phyloP scores from a whole-genome alignment of 1,284 basidiomycete species.

The Cryptococcus amylolentus region DNA sequence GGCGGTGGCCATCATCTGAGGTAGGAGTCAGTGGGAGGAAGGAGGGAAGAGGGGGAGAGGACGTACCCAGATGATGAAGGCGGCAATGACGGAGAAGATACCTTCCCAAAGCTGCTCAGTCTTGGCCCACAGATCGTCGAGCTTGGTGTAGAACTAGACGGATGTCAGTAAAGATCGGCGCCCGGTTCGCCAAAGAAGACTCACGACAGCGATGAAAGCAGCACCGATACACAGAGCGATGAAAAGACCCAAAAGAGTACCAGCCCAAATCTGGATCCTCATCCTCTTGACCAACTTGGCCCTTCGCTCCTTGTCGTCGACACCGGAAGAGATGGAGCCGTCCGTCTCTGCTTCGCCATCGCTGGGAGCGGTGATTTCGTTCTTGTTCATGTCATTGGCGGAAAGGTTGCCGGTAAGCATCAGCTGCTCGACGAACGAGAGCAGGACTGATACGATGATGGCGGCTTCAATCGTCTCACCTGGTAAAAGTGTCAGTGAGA shows the following conservation, averaged over 20 bases:
- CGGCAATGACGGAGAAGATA: conserved; percentile 74
- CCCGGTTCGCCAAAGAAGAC: conserved; percentile 11
- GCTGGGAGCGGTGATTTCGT: conserved; percentile 4
- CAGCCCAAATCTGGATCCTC: conserved; percentile 67
- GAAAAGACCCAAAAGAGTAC: conserved; percentile 69
- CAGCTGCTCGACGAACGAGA: conserved; percentile 52
- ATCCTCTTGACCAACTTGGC: conserved; percentile 46
- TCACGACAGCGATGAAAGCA: conserved; percentile 53
- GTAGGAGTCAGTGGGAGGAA: background rate
- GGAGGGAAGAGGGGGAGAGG: background rate
- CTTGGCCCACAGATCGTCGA: conserved; percentile 55
- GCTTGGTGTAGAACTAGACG: conserved; percentile 54
- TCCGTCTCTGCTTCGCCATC: conserved; percentile 6
- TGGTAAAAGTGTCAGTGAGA: conserved; percentile 7
- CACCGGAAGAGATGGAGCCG: background rate
- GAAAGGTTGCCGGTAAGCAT: conserved; percentile 41
- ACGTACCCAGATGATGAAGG: conserved; percentile 66
- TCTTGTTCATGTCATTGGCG: conserved; percentile 9
- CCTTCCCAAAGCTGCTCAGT: conserved; percentile 57
- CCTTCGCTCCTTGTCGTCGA: conserved; percentile 18
- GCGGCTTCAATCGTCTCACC: conserved; percentile 50
- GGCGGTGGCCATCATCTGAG: conserved; percentile 63
- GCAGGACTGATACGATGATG: conserved; percentile 50
- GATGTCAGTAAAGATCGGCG: background rate
- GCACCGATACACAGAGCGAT: conserved; percentile 66